Conservation (phyloP, 2,329 filamentous ascomycete species). For the Alternaria solani region DNA sequence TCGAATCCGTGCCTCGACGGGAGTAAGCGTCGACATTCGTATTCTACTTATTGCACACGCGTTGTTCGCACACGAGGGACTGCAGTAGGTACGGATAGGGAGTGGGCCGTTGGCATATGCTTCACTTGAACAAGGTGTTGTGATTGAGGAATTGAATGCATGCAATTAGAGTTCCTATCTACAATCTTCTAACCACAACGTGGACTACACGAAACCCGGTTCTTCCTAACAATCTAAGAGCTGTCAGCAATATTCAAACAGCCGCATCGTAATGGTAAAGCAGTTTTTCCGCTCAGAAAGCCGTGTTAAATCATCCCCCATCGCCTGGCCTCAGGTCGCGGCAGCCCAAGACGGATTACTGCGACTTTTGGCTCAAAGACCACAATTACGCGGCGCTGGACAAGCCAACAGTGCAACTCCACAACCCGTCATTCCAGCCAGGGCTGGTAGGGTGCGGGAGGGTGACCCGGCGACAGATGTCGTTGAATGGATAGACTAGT, state of each 20-base stretch:
- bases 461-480: slow-evolving; percentile 72
- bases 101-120: background rate
- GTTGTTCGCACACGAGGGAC: background rate
- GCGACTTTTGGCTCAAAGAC: slow-evolving; percentile 61
- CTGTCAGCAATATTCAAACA: slow-evolving; percentile 22
- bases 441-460: slow-evolving; percentile 73
- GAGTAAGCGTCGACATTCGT: background rate
- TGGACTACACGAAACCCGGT: background rate
- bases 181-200: background rate
- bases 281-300: slow-evolving; percentile 63
- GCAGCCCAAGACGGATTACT: slow-evolving; percentile 55
- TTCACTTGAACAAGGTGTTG: no score
- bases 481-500: slow-evolving; percentile 71
- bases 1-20: background rate
- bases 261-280: slow-evolving; percentile 10
- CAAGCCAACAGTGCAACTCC: slow-evolving; percentile 66
- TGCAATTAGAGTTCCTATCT: background rate
- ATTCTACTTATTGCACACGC: background rate
- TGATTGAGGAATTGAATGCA: background rate
- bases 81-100: background rate
- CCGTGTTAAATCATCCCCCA: slow-evolving; percentile 74
- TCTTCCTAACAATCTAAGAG: background rate
- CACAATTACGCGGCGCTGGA: slow-evolving; percentile 59
- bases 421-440: slow-evolving; percentile 74
- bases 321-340: slow-evolving; percentile 62